phyloP scores from a whole-genome alignment of 768 basidiomycete species.

The Cyclocybe aegerita region DNA sequence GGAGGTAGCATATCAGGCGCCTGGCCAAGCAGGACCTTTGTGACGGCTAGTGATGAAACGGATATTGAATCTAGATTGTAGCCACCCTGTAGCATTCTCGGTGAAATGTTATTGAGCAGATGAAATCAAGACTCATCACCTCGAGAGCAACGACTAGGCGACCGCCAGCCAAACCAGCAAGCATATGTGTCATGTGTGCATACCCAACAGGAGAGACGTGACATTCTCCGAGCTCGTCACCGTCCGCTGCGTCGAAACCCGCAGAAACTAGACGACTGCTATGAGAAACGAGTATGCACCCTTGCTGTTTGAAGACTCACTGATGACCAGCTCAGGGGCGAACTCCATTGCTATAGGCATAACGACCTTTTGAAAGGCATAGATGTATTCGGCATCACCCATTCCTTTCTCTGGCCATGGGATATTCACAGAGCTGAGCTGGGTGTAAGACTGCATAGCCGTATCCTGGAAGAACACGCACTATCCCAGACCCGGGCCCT shows the following conservation, averaged over 20 bases:
- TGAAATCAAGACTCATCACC: constrained; percentile 43
- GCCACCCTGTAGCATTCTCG: constrained; percentile 67
- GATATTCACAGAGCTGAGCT: constrained; percentile 84
- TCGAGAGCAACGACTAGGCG: constrained; percentile 92
- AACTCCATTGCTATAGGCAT: constrained; percentile 99
- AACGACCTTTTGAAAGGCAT: constrained; percentile 92
- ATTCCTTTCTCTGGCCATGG: constrained; percentile 91
- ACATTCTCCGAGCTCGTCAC: constrained; percentile 91
- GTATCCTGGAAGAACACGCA: constrained; percentile 37
- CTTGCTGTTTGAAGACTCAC: constrained; percentile 47
- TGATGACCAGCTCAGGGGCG: constrained; percentile 92
- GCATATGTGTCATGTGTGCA: constrained; percentile 99
- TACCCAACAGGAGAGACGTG: constrained; percentile 90
- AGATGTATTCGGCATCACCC: constrained; percentile 93
- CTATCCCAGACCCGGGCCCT: constrained; percentile 83
- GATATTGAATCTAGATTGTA: constrained; percentile 93
- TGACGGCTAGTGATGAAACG: constrained; percentile 83
- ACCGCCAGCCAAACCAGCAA: constrained; percentile 83
- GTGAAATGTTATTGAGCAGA: not conserved
- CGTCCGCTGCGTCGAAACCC: constrained; percentile 94
- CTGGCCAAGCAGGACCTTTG: constrained; percentile 86
- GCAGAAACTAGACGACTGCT: constrained; percentile 72
- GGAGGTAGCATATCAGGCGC: constrained; percentile 74
- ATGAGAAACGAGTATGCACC: not conserved
- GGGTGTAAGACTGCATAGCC: constrained; percentile 8